phyloP scores from a whole-genome alignment of 768 basidiomycete genomes.

The Auricularia heimuer region DNA sequence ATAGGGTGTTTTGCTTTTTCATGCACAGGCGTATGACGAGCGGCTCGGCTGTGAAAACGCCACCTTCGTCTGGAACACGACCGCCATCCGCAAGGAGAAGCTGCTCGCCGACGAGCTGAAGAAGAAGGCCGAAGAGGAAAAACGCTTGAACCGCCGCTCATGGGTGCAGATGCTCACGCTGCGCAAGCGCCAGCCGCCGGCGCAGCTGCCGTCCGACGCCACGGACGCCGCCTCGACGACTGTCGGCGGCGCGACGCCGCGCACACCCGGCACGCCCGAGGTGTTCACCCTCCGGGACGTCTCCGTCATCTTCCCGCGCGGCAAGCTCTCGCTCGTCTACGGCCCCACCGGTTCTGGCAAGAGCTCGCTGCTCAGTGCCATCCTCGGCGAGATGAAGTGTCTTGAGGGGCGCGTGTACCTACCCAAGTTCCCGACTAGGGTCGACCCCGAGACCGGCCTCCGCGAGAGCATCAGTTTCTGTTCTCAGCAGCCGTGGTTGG shows the following conservation, averaged over 20 bases:
- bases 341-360: constrained; percentile 64
- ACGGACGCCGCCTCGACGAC: constrained; percentile 9
- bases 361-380: constrained; percentile 19
- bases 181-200: background rate
- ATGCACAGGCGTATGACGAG: background rate
- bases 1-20: no score
- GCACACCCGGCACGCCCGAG: background rate
- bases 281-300: constrained; percentile 48
- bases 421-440: constrained; percentile 22
- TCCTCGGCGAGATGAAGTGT: constrained; percentile 19
- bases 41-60: background rate
- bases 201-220: background rate
- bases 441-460: constrained; percentile 23
- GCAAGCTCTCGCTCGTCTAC: constrained; percentile 48
- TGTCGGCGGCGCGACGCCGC: constrained; percentile 22
- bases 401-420: constrained; percentile 17
- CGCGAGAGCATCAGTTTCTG: constrained; percentile 53
- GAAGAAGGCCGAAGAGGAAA: background rate
- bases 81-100: background rate
- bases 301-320: constrained; percentile 46
- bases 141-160: background rate
- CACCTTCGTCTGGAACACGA: constrained; percentile 1
- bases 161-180: background rate
- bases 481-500: constrained; percentile 64
- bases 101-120: background rate